Base-by-base conservation (phyloP, 805 yeast genomes). In the Tetrapisispora taiwanensis region DNA sequence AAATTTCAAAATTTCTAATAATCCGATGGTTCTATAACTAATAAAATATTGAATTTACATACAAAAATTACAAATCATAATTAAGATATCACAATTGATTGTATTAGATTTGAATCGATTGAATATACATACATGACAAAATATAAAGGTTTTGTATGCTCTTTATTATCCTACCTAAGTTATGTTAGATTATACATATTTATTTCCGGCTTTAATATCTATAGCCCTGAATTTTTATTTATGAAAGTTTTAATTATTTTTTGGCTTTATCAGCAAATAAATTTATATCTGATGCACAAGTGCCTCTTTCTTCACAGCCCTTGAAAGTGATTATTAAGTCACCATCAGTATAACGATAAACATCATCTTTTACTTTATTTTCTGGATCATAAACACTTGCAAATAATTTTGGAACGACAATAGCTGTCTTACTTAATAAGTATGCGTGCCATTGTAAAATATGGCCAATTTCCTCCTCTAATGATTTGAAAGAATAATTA, bases 401-500 rank as follows among this genome's bases (percentile, higher is more conserved):
- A 35, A 82, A 71, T 9, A 74, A 64, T 55, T 78, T 74, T 36
- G 79, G 72, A 12, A 87, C 84, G 1, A 92, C 75, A 14, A 90
- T 62, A 0, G 87, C 82, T 3, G 92, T 71, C 55, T 78, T 82
- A 44, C 83, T 73, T 52, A 92, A 70, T 24, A 84, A 66, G 26
- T 75, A 77, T 12, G 96, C 95, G 60, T 90, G 98, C 98, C 97
- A 92, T 63, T 87, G 97, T 52, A 88, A 69, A 37, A 88, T 70
- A 60, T 92, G 97, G n/a, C 85, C 75, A 36, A 90, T 78, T 5
- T 79, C 82, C 43, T 74, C 74, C 41, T 62, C 61, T 30, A 60
- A 51, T 46, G 73, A 73, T 12, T 44, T 41, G 63, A 65, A 62
- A n/a, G 65, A 63, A 65, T 83, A 87, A 41, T 74, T 71, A 58